Base-by-base conservation (phyloP, 805 yeast species). In the Kockiozyma suomiensis region DNA sequence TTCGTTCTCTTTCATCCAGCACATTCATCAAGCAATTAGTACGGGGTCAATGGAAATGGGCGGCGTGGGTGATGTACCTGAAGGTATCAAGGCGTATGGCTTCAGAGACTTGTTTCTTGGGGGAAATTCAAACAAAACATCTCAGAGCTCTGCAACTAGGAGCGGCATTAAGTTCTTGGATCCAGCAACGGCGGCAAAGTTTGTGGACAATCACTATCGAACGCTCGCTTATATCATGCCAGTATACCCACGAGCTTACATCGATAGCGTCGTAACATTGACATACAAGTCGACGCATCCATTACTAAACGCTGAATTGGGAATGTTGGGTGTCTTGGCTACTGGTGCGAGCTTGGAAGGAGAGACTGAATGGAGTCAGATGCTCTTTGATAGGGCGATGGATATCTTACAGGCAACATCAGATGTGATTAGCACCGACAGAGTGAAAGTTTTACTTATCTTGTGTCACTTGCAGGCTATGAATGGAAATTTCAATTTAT, bases 1-100 rank as follows among this genome's bases (percentile, higher is more conserved):
- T 13, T 43, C 66, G 28, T 62, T 62, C 38, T 62, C 66, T 10
- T 62, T 62, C 49, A 61, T 62, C 17, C 66, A 62, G 49, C 66
- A 62, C 30, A 55, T 62, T 19, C 66, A 62, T 48, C 65, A 60
- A 38, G 66, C 57, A 41, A 54, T 62, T 25, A 55, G 47, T 19
- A 40, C 60, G 13, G 66, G 61, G 6, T 35, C 49, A 1, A 45
- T 58, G 37, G 64, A 56, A 30, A 56, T 56, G 64, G 45, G 50
- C 47, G 62, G 63, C 19, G 51, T 54, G 12, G 65, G 62, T 12
- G 65, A 61, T 28, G 65, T 59, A 17, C 66, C 66, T 4, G 64
- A 62, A 41, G 66, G 64, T 3, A 59, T 62, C 17, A 58, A 54
- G 17, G 54, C 50, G 33, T 59, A 53, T 26, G 66, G 66, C 2